phyloP scores from a whole-genome alignment of 2,329 filamentous ascomycete genomes.

The Pestalotiopsis sp. region DNA sequence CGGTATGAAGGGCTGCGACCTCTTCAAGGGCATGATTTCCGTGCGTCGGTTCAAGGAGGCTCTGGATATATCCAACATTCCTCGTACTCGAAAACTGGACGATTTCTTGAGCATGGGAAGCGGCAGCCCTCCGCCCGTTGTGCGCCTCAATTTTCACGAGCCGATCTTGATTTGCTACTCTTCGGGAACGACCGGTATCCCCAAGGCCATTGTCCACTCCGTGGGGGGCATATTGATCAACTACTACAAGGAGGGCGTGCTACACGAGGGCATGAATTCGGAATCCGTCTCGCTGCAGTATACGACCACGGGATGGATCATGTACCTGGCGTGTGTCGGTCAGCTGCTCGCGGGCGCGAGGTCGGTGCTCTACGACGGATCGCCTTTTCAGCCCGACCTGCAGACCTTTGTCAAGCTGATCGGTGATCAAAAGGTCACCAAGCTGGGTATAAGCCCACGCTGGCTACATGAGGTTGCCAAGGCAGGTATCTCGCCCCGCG shows the following conservation, averaged over 20 bases:
- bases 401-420: constrained; percentile 65
- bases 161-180: constrained; percentile 80
- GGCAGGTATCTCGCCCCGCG: constrained; percentile 61
- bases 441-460: constrained; percentile 74
- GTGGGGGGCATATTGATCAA: constrained; percentile 65
- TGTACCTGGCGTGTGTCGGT: constrained; percentile 71
- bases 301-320: constrained; percentile 83
- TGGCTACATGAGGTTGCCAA: constrained; percentile 77
- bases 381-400: constrained; percentile 73
- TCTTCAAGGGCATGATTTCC: constrained; percentile 66
- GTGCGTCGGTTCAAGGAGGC: constrained; percentile 67
- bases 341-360: constrained; percentile 62
- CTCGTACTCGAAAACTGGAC: constrained; percentile 46
- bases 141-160: constrained; percentile 69
- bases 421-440: constrained; percentile 67
- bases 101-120: constrained; percentile 43
- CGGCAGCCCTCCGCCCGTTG: constrained; percentile 50
- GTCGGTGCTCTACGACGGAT: constrained; percentile 79
- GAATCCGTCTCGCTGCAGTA: constrained; percentile 54
- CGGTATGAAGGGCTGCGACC: constrained; percentile 61
- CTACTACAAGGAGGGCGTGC: constrained; percentile 58
- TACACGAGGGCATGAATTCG: constrained; percentile 47
- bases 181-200: constrained; percentile 79
- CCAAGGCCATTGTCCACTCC: constrained; percentile 85
- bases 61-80: constrained; percentile 59